These are phyloP conservation scores for Tolypocladium tundrense DNA, from an alignment of 2,329 filamentous ascomycete species.

Conservation along the genomic window DNA sequence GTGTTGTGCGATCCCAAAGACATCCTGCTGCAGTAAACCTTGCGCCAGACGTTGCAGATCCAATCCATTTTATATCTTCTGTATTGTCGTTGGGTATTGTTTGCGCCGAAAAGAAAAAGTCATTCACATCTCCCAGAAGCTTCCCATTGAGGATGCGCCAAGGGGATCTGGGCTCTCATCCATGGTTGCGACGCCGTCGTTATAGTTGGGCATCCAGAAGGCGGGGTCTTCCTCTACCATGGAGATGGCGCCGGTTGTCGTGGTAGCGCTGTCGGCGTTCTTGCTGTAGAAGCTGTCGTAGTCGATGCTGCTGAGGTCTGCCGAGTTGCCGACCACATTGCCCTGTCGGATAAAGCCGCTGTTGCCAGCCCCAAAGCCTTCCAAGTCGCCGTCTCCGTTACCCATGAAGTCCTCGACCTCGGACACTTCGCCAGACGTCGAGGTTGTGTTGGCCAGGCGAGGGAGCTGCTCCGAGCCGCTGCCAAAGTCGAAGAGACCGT, in stretches of 20 bases:
- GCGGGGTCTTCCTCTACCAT: conserved; percentile 42
- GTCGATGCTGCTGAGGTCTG: conserved; percentile 40
- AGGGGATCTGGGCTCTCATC: conserved; percentile 25
- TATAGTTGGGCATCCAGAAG: conserved; percentile 39
- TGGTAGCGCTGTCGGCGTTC: conserved; percentile 23
- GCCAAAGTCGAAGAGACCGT: conserved; percentile 39
- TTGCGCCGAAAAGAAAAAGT: conserved; percentile 11
- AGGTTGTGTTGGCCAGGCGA: conserved; percentile 44
- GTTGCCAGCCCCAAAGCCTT: conserved; percentile 34
- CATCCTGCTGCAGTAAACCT: neutral
- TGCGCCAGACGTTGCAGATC: conserved; percentile 1
- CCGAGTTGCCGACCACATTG: conserved; percentile 28
- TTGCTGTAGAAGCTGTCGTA: conserved; percentile 47
- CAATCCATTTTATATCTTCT: neutral
- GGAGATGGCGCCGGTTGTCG: conserved; percentile 31
- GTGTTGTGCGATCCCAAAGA: neutral
- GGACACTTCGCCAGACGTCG: conserved; percentile 57
- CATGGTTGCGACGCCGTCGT: conserved; percentile 23
- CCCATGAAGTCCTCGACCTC: conserved; percentile 52
- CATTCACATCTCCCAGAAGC: conserved; percentile 25
- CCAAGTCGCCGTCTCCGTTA: conserved; percentile 37
- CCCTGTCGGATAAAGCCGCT: conserved; percentile 33
- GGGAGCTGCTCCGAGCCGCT: conserved; percentile 44
- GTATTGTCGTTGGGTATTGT: conserved; percentile 16
- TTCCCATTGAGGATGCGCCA: conserved; percentile 18